A percentile compares a stretch with the other conserved stretches of the same genome.
These are phyloP conservation scores for Pichia eremophila DNA, from an alignment of 805 yeast species.

Conservation along the genomic window DNA sequence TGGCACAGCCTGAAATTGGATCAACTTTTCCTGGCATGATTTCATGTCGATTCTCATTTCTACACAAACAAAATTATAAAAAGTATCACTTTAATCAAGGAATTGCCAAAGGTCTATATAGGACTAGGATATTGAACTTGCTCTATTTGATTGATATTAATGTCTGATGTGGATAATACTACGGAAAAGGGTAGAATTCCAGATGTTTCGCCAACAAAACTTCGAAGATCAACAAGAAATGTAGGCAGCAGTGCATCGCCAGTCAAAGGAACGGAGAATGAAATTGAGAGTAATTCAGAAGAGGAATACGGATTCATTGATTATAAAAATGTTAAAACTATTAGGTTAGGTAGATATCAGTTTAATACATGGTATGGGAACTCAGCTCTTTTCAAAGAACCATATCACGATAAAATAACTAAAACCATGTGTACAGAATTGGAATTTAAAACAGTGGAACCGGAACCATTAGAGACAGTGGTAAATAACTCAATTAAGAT, in stretches of 20 bases:
- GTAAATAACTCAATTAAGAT: no score
- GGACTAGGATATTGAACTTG: no score
- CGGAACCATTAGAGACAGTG: background rate
- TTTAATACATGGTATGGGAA: slow-evolving; percentile 87
- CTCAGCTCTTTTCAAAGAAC: slow-evolving; percentile 55
- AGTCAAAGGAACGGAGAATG: background rate
- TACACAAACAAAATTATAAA: no score
- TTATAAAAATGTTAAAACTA: slow-evolving; percentile 51
- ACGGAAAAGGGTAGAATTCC: background rate
- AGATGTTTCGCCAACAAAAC: background rate
- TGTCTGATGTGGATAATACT: background rate
- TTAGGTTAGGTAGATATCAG: slow-evolving; percentile 57
- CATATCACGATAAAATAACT: background rate
- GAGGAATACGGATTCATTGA: slow-evolving; percentile 54
- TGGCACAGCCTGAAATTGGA: slow-evolving; percentile 7
- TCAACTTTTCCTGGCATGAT: no score
- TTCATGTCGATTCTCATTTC: background rate
- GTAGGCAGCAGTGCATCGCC: background rate
- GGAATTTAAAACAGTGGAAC: background rate
- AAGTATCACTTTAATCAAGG: no score
- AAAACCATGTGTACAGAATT: slow-evolving; percentile 25
- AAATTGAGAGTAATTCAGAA: slow-evolving; percentile 10
- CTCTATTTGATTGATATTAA: background rate
- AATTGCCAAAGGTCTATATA: no score
- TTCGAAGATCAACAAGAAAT: slow-evolving; percentile 1